Evolutionary conservation across 2,329 filamentous ascomycete genomes (phyloP), one percentile per base, ranked within the genome.

Genomic region (Parastagonospora avenae): DNA sequence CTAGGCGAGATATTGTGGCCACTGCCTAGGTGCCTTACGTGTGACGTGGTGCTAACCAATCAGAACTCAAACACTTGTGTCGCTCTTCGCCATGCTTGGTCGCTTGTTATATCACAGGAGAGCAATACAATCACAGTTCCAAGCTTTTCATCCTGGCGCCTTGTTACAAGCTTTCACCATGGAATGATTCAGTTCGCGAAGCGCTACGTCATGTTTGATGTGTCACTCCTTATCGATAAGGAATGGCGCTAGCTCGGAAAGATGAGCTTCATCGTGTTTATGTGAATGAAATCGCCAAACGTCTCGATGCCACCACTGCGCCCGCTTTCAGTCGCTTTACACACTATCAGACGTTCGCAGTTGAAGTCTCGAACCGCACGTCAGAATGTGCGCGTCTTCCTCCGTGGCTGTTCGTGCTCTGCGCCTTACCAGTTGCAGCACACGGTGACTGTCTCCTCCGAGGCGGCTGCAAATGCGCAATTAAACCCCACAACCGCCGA

Each of bases 331-430:
- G 36, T 42, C 37, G 59, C 55, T 32, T 42, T 59, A 12, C 43
- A 57, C 31, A 47, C 52, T 37, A 39, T 49, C 24, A 59, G 50
- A 44, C 47, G 46, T 15, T 33, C 41, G 16, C 53, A 50, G 47
- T 46, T 59, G 50, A 31, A 19, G 24, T 32, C 41, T 12, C 15
- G 30, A 29, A 6, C 30, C 30, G 12, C 19, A 36, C 49, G 8
- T 19, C 46, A 46, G 14, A 27, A 64, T 62, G 58, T 30, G 11
- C 45, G 30, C 38, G 30, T 54, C n/a, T 48, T 59, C 35, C 35
- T 39, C 16, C 50, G 71, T 45, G 54, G 51, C 44, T 75, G 72
- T 49, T 75, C 72, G 37, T 74, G 70, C 54, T 69, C 70, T 14
- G 58, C 70, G 30, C 63, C 65, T 11, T 62, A 64, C 42, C 59